Base-by-base conservation (phyloP, 2,329 filamentous ascomycete genomes). In the Juglanconis oblonga region DNA sequence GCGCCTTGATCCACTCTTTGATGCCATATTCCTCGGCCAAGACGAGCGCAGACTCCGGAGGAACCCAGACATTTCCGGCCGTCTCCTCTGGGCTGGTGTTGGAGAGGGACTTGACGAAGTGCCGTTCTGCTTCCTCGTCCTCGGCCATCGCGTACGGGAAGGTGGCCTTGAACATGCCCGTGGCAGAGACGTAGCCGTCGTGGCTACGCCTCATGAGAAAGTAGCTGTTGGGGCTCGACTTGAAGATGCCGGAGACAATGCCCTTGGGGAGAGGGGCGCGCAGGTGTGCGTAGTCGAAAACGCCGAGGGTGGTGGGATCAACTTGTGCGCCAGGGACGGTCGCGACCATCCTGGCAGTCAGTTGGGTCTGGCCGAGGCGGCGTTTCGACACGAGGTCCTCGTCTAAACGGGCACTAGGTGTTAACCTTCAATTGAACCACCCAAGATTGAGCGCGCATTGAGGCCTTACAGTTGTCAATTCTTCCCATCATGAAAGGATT, bases 31-130 rank as follows among this genome's bases (percentile, higher is more conserved):
- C 93, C 50, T 90, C 87, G 55, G 94, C 91, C 11, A 99, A 83
- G 60, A 84, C 78, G 49, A 99, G 83, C 40, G 95, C 95, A 85
- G 86, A 77, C 65, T 88, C 82, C 5, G 94, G 92, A 51, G 92
- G 87, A 54, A 98, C 93, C 95, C 95, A 99, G 55, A 99, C 87
- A 74, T 97, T 99, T 50, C 95, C 95, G 32, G 95, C 95, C 35
- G 95, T 92, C 80, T 98, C 95, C 71, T 98, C 93, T 59, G 83
- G 82, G 68, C 92, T 96, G 9, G 93, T 96, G 35, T 89, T 89
- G 38, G 85, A 76, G 33, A 95, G 87, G 6, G 84, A 85, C 79
- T 97, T 97, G 76, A 99, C 88, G 76, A 92, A 93, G 69, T 83
- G 86, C 71, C 91, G 88, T 78, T 96, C 91, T 2, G 78, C 76